phyloP scores from a whole-genome alignment of 176 grass and related monocot species.

The Ampelocalamus luodianensis region DNA sequence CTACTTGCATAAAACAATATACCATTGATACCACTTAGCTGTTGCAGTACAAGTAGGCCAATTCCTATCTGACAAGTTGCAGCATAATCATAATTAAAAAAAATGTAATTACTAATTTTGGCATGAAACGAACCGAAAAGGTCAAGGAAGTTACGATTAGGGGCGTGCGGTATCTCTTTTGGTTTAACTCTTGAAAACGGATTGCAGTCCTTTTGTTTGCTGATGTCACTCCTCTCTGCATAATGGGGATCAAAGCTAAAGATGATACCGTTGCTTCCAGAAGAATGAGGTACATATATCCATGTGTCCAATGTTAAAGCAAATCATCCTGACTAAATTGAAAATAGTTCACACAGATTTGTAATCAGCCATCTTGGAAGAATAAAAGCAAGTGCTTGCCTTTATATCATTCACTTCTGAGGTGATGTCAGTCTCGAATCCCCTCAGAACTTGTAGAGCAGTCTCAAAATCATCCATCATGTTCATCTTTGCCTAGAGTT shows the following conservation, averaged over 20 bases:
- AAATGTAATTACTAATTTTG: neutral
- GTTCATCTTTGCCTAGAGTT: constrained; percentile 93
- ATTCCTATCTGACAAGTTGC: constrained; percentile 69
- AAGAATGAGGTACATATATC: neutral
- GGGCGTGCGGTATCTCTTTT: constrained; percentile 78
- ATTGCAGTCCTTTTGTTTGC: constrained; percentile 77
- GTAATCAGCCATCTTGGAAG: neutral
- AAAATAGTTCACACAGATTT: neutral
- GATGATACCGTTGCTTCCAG: neutral
- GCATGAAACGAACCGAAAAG: neutral
- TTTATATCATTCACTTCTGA: constrained; percentile 93
- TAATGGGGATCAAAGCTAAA: constrained; percentile 9
- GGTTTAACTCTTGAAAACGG: constrained; percentile 81
- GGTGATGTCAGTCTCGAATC: constrained; percentile 90
- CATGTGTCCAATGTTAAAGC: neutral
- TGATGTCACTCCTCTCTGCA: constrained; percentile 81
- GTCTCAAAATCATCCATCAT: constrained; percentile 82
- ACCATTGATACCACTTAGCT: constrained; percentile 85
- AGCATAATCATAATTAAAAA: neutral
- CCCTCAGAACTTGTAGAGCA: constrained; percentile 94
- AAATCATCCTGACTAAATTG: neutral
- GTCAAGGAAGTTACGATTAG: constrained; percentile 61
- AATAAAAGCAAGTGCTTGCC: constrained; percentile 45
- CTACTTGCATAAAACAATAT: constrained; percentile 87
- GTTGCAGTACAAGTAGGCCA: constrained; percentile 86